Evolutionary conservation across 2,329 filamentous ascomycete species (phyloP).

Genomic region (Hymenoscyphus scutula): DNA sequence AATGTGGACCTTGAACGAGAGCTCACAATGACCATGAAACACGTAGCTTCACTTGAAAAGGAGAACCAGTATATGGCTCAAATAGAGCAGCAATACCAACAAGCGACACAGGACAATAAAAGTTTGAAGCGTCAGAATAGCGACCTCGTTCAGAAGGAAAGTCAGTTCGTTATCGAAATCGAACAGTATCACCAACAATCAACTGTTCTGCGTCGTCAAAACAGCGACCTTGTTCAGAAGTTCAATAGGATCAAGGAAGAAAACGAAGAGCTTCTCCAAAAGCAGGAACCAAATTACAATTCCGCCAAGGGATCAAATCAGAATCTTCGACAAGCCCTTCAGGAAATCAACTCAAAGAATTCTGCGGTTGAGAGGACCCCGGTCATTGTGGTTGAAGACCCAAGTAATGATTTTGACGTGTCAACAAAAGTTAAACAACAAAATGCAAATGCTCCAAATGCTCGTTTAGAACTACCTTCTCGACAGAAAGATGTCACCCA

Average conservation of each 20-base stretch:
- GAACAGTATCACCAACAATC: constrained; percentile 2
- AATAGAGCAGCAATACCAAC: constrained; percentile 2
- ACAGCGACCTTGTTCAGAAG: constrained; percentile 1
- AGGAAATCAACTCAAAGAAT: not conserved
- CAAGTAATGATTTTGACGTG: not conserved
- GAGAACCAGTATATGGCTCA: not conserved
- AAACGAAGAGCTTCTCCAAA: constrained; percentile 2
- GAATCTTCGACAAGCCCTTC: not conserved
- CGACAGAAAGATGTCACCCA: not conserved
- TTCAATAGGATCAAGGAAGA: constrained; percentile 1
- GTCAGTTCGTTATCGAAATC: not conserved
- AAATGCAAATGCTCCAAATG: not conserved
- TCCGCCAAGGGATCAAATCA: not conserved
- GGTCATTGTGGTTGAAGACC: not conserved
- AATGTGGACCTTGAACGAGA: not conserved
- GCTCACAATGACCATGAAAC: not conserved
- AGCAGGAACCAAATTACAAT: not conserved
- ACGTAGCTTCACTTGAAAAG: not conserved
- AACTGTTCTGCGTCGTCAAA: not conserved
- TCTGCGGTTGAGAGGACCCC: not conserved
- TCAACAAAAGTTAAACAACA: not conserved
- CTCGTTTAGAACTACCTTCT: not conserved
- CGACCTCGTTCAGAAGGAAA: not conserved
- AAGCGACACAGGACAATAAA: not conserved
- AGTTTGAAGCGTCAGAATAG: not conserved